Conservation (phyloP, 2,329 filamentous ascomycete species). For the Aspergillus aculeatinus region DNA sequence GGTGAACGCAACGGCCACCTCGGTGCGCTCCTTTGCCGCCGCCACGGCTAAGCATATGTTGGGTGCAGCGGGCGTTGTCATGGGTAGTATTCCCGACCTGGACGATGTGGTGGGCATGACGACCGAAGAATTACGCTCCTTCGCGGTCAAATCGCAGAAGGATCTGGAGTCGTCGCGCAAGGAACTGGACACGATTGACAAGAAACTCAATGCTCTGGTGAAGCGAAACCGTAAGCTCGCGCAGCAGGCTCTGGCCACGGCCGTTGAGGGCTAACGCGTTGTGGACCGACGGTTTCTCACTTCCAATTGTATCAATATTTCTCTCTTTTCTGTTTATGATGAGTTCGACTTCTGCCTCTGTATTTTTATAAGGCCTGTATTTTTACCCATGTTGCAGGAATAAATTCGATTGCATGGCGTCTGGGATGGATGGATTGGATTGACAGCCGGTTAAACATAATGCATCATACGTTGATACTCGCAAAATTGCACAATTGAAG, state of each 20-base stretch:
- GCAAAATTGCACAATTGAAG: too few species aligned
- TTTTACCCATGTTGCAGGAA: not conserved
- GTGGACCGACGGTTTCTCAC: not conserved
- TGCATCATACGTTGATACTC: not conserved
- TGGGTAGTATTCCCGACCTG: constrained; percentile 34
- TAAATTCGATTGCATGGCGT: not conserved
- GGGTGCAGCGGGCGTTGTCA: constrained; percentile 31
- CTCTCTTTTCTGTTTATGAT: not conserved
- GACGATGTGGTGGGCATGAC: constrained; percentile 46
- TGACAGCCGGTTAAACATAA: not conserved
- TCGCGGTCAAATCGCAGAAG: constrained; percentile 48
- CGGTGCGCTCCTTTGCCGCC: constrained; percentile 36
- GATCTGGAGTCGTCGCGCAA: constrained; percentile 71
- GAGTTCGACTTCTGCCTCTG: not conserved
- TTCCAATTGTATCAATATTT: not conserved
- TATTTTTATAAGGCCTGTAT: not conserved
- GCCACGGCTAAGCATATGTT: constrained; percentile 41
- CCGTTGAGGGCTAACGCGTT: not conserved
- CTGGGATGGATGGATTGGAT: not conserved
- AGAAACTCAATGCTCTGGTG: constrained; percentile 42
- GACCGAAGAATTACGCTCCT: constrained; percentile 40
- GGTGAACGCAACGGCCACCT: constrained; percentile 36
- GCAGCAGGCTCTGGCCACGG: constrained; percentile 39
- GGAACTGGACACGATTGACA: constrained; percentile 58
- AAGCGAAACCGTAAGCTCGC: constrained; percentile 46